A percentile compares a stretch with the other conserved stretches of the same genome.
Evolutionary conservation across 2,329 filamentous ascomycete genomes (phyloP).

Genomic region (Alternaria consortialis): DNA sequence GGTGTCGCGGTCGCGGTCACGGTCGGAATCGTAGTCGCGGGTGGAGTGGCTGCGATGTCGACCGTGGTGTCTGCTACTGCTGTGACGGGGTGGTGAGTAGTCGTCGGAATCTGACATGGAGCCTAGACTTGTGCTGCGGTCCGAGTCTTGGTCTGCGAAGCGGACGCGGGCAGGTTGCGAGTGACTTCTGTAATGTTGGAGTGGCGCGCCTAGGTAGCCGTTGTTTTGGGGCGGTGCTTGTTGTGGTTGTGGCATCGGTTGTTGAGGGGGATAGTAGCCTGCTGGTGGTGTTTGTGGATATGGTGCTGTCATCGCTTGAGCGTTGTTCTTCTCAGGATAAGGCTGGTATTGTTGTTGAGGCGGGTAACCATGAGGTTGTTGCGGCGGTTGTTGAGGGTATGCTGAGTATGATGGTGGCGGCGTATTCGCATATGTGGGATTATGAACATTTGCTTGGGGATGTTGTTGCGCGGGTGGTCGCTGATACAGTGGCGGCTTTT

Average conservation of each 20-base stretch:
- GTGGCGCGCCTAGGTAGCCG: slow-evolving; percentile 37
- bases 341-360: slow-evolving; percentile 19
- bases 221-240: slow-evolving; percentile 25
- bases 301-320: slow-evolving; percentile 19
- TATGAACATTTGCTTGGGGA: slow-evolving; percentile 20
- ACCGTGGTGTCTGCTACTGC: slow-evolving; percentile 21
- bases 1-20: slow-evolving; percentile 6
- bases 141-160: slow-evolving; percentile 38
- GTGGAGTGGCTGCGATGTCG: slow-evolving; percentile 15
- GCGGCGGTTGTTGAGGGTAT: slow-evolving; percentile 33
- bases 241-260: slow-evolving; percentile 7
- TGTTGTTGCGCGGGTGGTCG: slow-evolving; percentile 24
- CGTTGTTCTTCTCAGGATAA: slow-evolving; percentile 13
- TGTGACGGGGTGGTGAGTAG: slow-evolving; percentile 24
- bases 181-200: slow-evolving; percentile 39
- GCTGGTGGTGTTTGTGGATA: slow-evolving; percentile 33
- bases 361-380: slow-evolving; percentile 34
- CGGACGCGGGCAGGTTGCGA: slow-evolving; percentile 46
- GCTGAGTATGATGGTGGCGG: slow-evolving; percentile 14
- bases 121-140: slow-evolving; percentile 29
- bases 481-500: slow-evolving; percentile 27
- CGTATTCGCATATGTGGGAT: slow-evolving; percentile 18
- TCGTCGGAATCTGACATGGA: slow-evolving; percentile 30
- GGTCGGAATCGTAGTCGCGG: slow-evolving; percentile 13
- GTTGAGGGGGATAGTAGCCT: slow-evolving; percentile 21